Percentiles rank a stretch among this genome's conserved stretches.
Evolutionary conservation across 2,329 filamentous ascomycete species (phyloP).

Genomic region (Blumeria graminis): DNA sequence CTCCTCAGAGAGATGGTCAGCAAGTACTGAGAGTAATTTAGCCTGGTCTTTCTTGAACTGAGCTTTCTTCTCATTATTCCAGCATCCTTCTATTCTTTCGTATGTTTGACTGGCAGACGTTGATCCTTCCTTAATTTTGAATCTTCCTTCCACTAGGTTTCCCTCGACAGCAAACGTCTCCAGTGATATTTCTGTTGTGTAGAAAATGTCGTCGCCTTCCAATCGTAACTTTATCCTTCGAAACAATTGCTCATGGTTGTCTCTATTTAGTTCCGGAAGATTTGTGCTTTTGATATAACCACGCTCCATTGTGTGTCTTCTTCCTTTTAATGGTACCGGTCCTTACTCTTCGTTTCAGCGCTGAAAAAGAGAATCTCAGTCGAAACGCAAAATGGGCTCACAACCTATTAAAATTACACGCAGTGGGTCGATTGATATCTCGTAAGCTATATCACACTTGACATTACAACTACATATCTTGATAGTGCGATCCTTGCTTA

Average conservation of each 20-base stretch:
- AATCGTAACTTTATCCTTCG: neutral
- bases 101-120: neutral
- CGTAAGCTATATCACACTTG: too few relatives aligned
- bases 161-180: neutral
- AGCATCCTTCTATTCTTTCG: neutral
- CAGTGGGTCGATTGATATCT: too few relatives aligned
- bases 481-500: too few relatives aligned
- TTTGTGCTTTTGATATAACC: too few relatives aligned
- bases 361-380: too few relatives aligned
- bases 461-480: too few relatives aligned
- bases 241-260: constrained; percentile 1
- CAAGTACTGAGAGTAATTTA: neutral
- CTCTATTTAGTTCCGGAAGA: neutral
- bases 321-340: too few relatives aligned
- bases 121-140: neutral
- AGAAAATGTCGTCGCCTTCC: neutral
- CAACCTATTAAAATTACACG: too few relatives aligned
- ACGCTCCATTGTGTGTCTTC: too few relatives aligned
- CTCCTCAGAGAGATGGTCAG: neutral
- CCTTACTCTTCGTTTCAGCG: too few relatives aligned
- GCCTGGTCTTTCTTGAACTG: neutral
- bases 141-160: neutral
- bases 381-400: too few relatives aligned
- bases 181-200: neutral
- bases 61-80: neutral